These are phyloP conservation scores for Apiospora koreana DNA, from an alignment of 2,329 filamentous ascomycete genomes.

Conservation along the genomic window DNA sequence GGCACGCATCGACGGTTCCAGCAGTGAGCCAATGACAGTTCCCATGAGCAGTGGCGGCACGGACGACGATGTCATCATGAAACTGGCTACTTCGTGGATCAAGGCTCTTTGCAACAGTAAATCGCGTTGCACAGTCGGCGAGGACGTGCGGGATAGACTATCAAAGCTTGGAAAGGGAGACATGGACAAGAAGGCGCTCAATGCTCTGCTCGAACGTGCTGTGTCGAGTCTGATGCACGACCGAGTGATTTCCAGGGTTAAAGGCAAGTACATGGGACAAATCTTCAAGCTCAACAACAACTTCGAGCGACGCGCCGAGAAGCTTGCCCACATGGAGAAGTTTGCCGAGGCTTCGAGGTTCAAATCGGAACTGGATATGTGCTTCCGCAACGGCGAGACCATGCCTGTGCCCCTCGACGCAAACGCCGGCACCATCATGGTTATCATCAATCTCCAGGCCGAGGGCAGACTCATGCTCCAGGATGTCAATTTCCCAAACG, in stretches of 20 bases:
- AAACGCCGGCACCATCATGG: constrained; percentile 67
- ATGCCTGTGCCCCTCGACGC: constrained; percentile 40
- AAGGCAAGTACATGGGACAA: constrained; percentile 58
- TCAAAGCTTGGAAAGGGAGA: constrained; percentile 43
- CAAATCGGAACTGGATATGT: constrained; percentile 60
- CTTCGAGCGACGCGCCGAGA: constrained; percentile 58
- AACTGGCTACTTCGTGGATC: constrained; percentile 60
- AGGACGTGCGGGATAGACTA: constrained; percentile 52
- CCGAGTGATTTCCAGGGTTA: constrained; percentile 60
- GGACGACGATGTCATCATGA: constrained; percentile 24
- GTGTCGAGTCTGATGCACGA: constrained; percentile 50
- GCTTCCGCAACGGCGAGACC: constrained; percentile 42
- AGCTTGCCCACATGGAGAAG: constrained; percentile 54
- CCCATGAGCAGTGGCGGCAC: constrained; percentile 23
- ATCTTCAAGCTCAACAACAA: constrained; percentile 65
- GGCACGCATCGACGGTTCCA: constrained; percentile 56
- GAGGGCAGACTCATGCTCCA: constrained; percentile 56
- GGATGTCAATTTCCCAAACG: constrained; percentile 56
- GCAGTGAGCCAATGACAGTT: constrained; percentile 47
- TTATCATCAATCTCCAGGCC: constrained; percentile 65
- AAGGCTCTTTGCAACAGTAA: constrained; percentile 59
- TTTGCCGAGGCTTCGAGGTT: constrained; percentile 59
- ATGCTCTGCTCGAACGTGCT: constrained; percentile 47
- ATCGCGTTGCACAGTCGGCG: constrained; percentile 33
- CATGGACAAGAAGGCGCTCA: constrained; percentile 40